Conservation (phyloP, 2,329 filamentous ascomycete genomes). For the Fusarium camptoceras region DNA sequence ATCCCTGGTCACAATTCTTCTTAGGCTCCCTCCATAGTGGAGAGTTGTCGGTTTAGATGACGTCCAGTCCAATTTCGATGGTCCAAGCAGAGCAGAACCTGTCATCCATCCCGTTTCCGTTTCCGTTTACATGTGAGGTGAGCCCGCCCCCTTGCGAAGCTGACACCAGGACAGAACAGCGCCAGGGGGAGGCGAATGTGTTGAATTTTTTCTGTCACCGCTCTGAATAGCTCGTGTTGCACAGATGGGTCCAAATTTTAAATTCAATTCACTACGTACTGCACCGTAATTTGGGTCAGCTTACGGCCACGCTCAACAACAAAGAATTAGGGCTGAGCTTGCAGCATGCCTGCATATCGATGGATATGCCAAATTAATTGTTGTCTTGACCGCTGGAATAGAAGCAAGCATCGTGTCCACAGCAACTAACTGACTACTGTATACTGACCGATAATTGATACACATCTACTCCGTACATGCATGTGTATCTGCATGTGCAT, state of each 20-base stretch:
- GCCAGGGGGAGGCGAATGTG: slow-evolving; percentile 25
- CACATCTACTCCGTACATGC: background rate
- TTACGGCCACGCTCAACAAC: slow-evolving; percentile 33
- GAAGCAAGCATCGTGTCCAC: slow-evolving; percentile 31
- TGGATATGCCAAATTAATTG: background rate
- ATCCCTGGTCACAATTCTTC: slow-evolving; percentile 18
- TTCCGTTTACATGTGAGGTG: slow-evolving; percentile 14
- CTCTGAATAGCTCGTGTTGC: slow-evolving; percentile 17
- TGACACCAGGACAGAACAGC: slow-evolving; percentile 15
- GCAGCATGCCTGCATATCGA: background rate
- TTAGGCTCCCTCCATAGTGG: slow-evolving; percentile 36
- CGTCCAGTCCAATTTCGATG: slow-evolving; percentile 47
- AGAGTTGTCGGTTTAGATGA: slow-evolving; percentile 42
- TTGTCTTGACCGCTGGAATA: slow-evolving; percentile 41
- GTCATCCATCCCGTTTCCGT: background rate
- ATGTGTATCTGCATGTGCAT: background rate
- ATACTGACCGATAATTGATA: slow-evolving; percentile 12
- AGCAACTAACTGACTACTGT: slow-evolving; percentile 5
- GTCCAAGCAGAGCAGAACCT: slow-evolving; percentile 35
- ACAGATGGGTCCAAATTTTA: slow-evolving; percentile 35
- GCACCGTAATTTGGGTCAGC: slow-evolving; percentile 29
- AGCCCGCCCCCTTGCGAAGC: slow-evolving; percentile 19
- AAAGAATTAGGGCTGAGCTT: slow-evolving; percentile 30
- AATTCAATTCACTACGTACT: slow-evolving; percentile 9
- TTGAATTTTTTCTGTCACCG: slow-evolving; percentile 20